Evolutionary conservation across 1,139 yeast genomes (phyloP).

Genomic region (Geotrichum phurueaensis): DNA sequence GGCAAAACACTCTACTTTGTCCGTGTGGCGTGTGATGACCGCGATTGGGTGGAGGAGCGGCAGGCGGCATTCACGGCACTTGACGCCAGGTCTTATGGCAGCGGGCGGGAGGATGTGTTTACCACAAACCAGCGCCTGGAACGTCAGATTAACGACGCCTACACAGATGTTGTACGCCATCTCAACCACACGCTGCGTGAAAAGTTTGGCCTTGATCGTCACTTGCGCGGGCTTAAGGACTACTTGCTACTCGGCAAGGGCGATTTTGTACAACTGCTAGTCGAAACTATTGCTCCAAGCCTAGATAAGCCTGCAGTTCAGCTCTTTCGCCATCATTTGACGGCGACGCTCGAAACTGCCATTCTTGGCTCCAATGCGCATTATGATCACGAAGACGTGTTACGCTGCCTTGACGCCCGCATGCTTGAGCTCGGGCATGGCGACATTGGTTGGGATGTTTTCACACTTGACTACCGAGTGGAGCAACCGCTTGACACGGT

Average conservation of each 20-base stretch:
- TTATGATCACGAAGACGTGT: slow-evolving; percentile 39
- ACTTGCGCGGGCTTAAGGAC: slow-evolving; percentile 56
- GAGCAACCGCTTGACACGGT: slow-evolving; percentile 46
- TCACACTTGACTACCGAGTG: slow-evolving; percentile 76
- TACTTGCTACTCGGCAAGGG: slow-evolving; percentile 68
- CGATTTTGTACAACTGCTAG: slow-evolving; percentile 66
- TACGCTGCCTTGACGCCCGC: slow-evolving; percentile 73
- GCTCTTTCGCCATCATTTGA: slow-evolving; percentile 60
- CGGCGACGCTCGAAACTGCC: slow-evolving; percentile 61
- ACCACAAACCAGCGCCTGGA: slow-evolving; percentile 36
- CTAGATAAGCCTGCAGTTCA: slow-evolving; percentile 58
- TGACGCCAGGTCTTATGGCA: slow-evolving; percentile 10
- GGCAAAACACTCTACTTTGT: slow-evolving; percentile 76
- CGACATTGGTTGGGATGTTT: slow-evolving; percentile 75
- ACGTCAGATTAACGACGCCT: slow-evolving; percentile 46
- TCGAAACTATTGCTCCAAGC: slow-evolving; percentile 49
- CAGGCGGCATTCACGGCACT: slow-evolving; percentile 17
- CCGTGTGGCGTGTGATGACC: slow-evolving; percentile 56
- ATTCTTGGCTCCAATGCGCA: slow-evolving; percentile 58
- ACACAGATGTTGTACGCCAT: slow-evolving; percentile 51
- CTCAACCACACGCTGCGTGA: slow-evolving; percentile 48
- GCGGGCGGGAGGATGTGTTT: slow-evolving; percentile 21
- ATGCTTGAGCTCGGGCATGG: slow-evolving; percentile 66
- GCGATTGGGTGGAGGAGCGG: slow-evolving; percentile 49
- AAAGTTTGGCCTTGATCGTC: slow-evolving; percentile 48